Evolutionary conservation across 2,329 filamentous ascomycete species (phyloP), one percentile per base, ranked within the genome.

Genomic region (Plenodomus tracheiphilus): DNA sequence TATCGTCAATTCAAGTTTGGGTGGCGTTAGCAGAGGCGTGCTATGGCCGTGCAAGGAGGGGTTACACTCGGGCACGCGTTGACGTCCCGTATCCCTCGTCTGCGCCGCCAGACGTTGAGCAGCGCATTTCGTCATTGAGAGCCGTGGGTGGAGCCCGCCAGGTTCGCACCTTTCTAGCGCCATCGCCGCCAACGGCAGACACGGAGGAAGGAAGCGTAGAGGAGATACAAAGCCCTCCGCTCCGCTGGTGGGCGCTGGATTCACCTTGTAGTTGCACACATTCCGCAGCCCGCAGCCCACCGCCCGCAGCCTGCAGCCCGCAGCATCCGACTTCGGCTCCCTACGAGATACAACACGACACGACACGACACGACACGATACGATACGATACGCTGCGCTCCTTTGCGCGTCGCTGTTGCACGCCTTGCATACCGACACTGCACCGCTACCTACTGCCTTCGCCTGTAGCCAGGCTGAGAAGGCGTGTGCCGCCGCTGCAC

Each of bases 51-150:
- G 51, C 54, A 47, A 55, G 46, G 46, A 46, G 49, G 51, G 52
- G 49, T 46, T 43, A 38, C 30, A 49, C 46, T 35, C 18, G 8
- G 28, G 35, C 13, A 25, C 11, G 16, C 28, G 28, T 32, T 4
- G 6, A 32, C 10, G 22, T 10, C 6, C 28, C 6, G 34, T 21
- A 43, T 39, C n/a, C 35, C 28, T 36, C 49, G 44, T 41, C 37
- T 37, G 25, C 25, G 45, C n/a, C 46, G 35, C 21, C 28, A 18
- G 13, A 10, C 7, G 28, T 15, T 32, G 28, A 32, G 39, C 18
- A n/a, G 19, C 43, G 46, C 41, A 58, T 62, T 59, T 59, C 61
- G 61, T 64, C 61, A 64, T 64, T 46, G 46, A 47, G 22, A 30
- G 42, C 42, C 37, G 39, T 48, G 46, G 48, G 61, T 64, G 58